Evolutionary conservation across 768 basidiomycete genomes (phyloP), one percentile per base, ranked within the genome.

Genomic region (Myochromella boudieri): DNA sequence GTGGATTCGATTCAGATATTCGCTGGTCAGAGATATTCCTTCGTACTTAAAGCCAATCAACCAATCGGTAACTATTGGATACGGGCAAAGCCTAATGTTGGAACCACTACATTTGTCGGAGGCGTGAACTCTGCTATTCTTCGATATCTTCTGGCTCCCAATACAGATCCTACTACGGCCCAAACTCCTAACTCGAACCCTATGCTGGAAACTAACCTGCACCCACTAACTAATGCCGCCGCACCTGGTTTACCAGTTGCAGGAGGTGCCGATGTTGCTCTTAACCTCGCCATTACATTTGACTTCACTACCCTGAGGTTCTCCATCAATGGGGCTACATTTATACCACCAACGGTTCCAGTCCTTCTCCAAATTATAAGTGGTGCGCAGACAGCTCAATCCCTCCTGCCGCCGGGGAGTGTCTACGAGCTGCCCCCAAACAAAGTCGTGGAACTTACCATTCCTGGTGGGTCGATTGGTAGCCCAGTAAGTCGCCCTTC

Each of bases 351-450:
- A 0, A 65, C 68, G 0, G 62, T 73, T 0, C 81, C 82, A 0
- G 73, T 81, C 10, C 69, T 84, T 9, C 70, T 82, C 12, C 82
- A 84, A 52, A 77, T 83, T 29, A 56, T 84, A 27, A 81, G 76
- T 40, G 82, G 82, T 0, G 74, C 74, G 4, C 63, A 62, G 26
- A 64, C 68, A 14, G 70, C 81, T 0, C 56, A 67, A 15, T 68
- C 77, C 1, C 64, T 85, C 14, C 61, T 83, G 22, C 83, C 70
- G 0, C 26, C 59, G 1, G 76, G 75, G 4, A 64, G 66, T 15
- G 67, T 83, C 6, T 77, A 75, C 52, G 52, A 63, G 6, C 62
- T 84, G 14, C 74, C 76, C 0, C 63, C 60, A 6, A 74, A 80
- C 52, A 65, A 67, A 40, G 60, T 71, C 54, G 52, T 80, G 17